phyloP scores from a whole-genome alignment of 83 land plant species.

The Thuja plicata region DNA sequence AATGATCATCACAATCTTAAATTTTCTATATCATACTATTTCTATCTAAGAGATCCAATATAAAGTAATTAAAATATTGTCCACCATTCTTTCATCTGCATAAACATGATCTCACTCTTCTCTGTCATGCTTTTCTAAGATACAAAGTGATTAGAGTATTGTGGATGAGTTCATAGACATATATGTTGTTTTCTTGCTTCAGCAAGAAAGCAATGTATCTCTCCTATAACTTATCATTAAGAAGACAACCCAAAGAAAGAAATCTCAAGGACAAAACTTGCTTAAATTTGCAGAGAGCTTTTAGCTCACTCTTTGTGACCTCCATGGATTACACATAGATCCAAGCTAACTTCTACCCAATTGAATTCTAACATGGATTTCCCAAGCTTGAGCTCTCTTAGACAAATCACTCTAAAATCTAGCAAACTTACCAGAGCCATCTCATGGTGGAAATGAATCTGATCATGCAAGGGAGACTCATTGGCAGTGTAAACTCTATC shows the following conservation, averaged over 20 bases:
- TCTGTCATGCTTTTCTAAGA: neutral
- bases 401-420: no score
- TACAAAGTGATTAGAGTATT: neutral
- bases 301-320: neutral
- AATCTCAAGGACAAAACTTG: no score
- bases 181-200: no score
- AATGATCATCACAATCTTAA: no score
- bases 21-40: neutral
- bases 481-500: conserved; percentile 33
- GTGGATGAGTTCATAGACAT: no score
- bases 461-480: conserved; percentile 30
- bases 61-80: neutral
- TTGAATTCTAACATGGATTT: neutral
- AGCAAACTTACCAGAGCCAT: conserved; percentile 22
- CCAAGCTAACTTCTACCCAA: neutral
- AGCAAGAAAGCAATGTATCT: no score
- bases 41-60: neutral
- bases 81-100: conserved; percentile 19
- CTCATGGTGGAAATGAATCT: conserved; percentile 38
- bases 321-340: neutral
- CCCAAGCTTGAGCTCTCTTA: neutral
- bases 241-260: no score
- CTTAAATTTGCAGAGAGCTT: neutral
- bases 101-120: neutral
- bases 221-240: no score